Evolutionary conservation across 2,329 filamentous ascomycete genomes (phyloP), one percentile per base, ranked within the genome.

Genomic region (Leptodontidium sp.): DNA sequence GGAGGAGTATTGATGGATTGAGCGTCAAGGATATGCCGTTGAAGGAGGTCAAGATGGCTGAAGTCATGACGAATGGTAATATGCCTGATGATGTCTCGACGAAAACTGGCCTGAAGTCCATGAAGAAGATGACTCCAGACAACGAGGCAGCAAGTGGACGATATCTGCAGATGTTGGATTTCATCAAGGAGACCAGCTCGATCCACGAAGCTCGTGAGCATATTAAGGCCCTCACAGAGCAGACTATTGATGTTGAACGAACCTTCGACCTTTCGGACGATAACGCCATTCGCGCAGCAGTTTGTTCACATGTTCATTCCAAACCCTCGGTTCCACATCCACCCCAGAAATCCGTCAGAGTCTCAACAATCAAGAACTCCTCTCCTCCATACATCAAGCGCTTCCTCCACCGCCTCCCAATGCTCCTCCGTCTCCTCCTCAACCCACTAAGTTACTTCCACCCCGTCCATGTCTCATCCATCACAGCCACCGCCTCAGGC

Each of bases 401-500:
- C 12, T 84, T 86, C 68, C 61, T 85, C 26, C 85, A 86, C 74
- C 80, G 84, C 11, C 74, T 86, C 4, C 85, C 85, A 0, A 80
- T 86, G 64, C 78, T 86, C 2, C 79, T 84, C 8, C 81, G 85
- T 17, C 70, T 84, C 0, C 79, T 86, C 6, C 79, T 87, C 0
- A 82, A 79, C 29, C 82, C 84, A 0, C 75, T 87, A 4, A 82
- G 81, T 68, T 85, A 87, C 71, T 85, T 87, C 67, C 85, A 87
- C 68, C 82, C 84, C 0, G 80, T 87, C 61, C 78, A 77, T 52
- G 83, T 87, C 69, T 75, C 79, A n/a, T 85, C 84, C 0, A 79
- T 87, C 58, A 85, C 81, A 32, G 81, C 81, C 1, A 83, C 83
- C 5, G 82, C 82, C 0, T 86, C 84, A 7, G 85, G 85, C 0